These are phyloP conservation scores for Leishmania amazonensis DNA, from an alignment of 208 protist species.

Conservation along the genomic window DNA sequence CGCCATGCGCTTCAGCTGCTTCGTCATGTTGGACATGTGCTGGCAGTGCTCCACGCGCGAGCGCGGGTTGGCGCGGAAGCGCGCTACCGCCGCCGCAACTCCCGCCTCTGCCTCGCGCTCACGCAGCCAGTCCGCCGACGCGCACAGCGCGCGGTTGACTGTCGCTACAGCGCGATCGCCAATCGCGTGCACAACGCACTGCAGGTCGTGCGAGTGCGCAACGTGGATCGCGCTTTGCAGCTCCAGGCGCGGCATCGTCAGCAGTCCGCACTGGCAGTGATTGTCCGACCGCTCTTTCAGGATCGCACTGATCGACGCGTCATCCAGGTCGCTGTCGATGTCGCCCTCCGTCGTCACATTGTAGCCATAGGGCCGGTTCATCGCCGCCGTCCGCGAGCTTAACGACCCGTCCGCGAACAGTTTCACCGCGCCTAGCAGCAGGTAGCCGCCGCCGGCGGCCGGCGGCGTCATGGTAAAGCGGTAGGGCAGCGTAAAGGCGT, in stretches of 20 bases:
- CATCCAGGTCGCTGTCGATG: slow-evolving; percentile 50
- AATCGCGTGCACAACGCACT: slow-evolving; percentile 69
- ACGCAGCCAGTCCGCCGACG: slow-evolving; percentile 31
- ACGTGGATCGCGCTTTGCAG: slow-evolving; percentile 31
- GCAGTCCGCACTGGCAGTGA: slow-evolving; percentile 46
- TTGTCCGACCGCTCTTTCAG: slow-evolving; percentile 11
- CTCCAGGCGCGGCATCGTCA: slow-evolving; percentile 38
- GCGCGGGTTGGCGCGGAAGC: slow-evolving; percentile 41
- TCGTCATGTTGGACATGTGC: slow-evolving; percentile 44
- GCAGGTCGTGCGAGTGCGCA: slow-evolving; percentile 36
- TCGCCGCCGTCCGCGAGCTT: slow-evolving; percentile 60
- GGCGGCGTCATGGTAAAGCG: slow-evolving; percentile 44
- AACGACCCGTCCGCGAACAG: slow-evolving; percentile 67
- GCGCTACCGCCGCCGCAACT: slow-evolving; percentile 10
- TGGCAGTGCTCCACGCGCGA: slow-evolving; percentile 75
- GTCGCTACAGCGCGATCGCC: slow-evolving; percentile 58
- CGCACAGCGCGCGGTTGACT: slow-evolving; percentile 48
- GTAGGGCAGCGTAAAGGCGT: slow-evolving; percentile 43
- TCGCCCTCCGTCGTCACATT: slow-evolving; percentile 46
- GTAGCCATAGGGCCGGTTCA: slow-evolving; percentile 51
- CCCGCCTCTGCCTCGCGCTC: neutral
- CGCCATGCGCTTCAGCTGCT: slow-evolving; percentile 51
- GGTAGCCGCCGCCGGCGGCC: slow-evolving; percentile 35
- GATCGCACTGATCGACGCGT: slow-evolving; percentile 30
- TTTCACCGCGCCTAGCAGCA: slow-evolving; percentile 63